Conservation (phyloP, 139 green algal genomes). For the Haematococcus lacustris region DNA sequence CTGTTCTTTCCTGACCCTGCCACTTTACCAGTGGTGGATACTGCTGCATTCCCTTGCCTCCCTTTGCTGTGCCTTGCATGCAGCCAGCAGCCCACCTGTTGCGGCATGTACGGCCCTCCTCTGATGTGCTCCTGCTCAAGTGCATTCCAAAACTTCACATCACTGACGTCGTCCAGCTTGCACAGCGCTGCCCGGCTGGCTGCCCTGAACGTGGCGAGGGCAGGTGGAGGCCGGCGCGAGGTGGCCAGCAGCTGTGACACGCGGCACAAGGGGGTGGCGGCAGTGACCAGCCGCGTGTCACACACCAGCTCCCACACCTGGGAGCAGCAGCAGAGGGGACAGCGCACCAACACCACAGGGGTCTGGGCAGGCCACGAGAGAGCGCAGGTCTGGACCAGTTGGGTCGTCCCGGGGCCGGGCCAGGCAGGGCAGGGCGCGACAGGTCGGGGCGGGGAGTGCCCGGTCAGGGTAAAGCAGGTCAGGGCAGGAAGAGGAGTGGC, state of each 20-base stretch:
- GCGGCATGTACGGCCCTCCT: neutral
- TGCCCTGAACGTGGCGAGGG: slow-evolving; percentile 11
- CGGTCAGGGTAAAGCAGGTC: no score
- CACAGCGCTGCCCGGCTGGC: neutral
- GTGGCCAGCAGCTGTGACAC: slow-evolving; percentile 14
- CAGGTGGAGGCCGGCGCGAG: slow-evolving; percentile 8
- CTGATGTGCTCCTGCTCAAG: neutral
- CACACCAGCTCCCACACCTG: slow-evolving; percentile 54
- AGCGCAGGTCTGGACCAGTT: no score
- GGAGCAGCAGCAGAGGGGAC: slow-evolving; percentile 14
- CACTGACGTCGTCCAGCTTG: neutral
- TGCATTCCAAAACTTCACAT: slow-evolving; percentile 1
- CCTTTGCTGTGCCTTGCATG: no score
- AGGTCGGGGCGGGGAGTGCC: no score
- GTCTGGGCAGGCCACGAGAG: no score
- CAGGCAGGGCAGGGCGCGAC: no score
- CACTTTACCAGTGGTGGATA: no score
- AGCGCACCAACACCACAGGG: no score
- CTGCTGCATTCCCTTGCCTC: no score
- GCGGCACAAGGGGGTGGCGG: slow-evolving; percentile 16
- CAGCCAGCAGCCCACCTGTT: neutral
- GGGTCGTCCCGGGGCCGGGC: no score
- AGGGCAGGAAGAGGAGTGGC: no score
- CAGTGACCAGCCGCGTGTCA: slow-evolving; percentile 32
- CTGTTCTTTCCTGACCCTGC: no score